A percentile compares a stretch with the other conserved stretches of the same genome.
These are phyloP conservation scores for Ophiostoma himal-ulmi DNA, from an alignment of 2,329 filamentous ascomycete species.

Conservation along the genomic window DNA sequence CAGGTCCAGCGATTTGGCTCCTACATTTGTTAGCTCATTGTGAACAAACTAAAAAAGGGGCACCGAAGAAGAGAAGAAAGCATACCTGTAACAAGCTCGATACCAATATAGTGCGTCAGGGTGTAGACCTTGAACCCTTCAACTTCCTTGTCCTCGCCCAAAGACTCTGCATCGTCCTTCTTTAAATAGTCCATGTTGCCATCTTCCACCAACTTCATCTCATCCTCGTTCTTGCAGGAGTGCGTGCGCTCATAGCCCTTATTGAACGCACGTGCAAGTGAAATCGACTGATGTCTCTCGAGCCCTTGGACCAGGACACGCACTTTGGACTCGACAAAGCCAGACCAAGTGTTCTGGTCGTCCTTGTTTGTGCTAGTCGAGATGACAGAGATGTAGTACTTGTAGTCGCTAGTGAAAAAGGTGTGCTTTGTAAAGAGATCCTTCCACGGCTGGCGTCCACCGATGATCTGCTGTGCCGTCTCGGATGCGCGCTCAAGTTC, in stretches of 20 bases:
- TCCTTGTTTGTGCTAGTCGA: constrained; percentile 78
- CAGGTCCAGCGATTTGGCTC: constrained; percentile 66
- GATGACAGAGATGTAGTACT: constrained; percentile 89
- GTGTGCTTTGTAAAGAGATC: constrained; percentile 84
- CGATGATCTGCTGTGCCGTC: constrained; percentile 73
- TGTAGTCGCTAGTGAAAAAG: constrained; percentile 90
- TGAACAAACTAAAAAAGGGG: constrained; percentile 32
- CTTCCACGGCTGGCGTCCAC: constrained; percentile 72
- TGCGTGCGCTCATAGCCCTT: constrained; percentile 87
- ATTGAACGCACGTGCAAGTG: constrained; percentile 82
- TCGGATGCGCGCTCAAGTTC: constrained; percentile 74
- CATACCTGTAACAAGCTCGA: constrained; percentile 71
- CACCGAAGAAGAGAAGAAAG: constrained; percentile 22
- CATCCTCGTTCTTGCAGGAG: constrained; percentile 50
- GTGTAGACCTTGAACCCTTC: constrained; percentile 59
- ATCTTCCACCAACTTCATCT: constrained; percentile 50
- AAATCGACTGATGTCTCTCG: constrained; percentile 73
- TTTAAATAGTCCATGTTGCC: constrained; percentile 46
- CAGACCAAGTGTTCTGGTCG: constrained; percentile 79
- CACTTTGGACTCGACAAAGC: constrained; percentile 89
- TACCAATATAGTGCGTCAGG: constrained; percentile 88
- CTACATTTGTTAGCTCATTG: constrained; percentile 34
- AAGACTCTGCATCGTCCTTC: constrained; percentile 37
- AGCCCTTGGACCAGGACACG: constrained; percentile 76
- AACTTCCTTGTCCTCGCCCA: neutral